Conservation (phyloP, 192 early-diverging fungal genomes). For the Coemansia guatemalensis region DNA sequence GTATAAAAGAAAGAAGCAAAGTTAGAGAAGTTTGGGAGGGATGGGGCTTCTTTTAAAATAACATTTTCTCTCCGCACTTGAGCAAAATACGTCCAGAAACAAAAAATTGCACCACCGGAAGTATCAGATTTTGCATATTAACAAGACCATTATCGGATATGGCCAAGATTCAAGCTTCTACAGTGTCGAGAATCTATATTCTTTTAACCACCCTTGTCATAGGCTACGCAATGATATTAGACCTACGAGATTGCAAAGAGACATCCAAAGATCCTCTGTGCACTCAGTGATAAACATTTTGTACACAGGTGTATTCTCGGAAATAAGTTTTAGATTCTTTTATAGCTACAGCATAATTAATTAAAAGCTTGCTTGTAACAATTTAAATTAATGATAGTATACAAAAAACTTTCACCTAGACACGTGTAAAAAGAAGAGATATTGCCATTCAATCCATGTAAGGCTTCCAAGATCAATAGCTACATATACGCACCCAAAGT, state of each 20-base stretch:
- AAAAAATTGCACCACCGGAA: background rate
- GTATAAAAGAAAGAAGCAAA: background rate
- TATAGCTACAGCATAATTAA: too few relatives aligned
- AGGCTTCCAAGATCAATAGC: background rate
- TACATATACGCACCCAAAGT: background rate
- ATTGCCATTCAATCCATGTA: background rate
- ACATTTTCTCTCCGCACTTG: background rate
- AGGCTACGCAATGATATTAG: conserved; percentile 5
- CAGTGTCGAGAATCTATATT: background rate
- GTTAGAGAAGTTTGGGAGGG: background rate
- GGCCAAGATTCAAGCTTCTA: background rate
- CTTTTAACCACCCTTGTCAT: conserved; percentile 3
- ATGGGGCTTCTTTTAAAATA: background rate
- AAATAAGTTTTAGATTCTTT: too few relatives aligned
- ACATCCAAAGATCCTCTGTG: conserved; percentile 49
- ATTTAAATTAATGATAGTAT: background rate
- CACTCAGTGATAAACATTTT: conserved; percentile 12
- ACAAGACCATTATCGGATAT: background rate
- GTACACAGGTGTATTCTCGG: too few relatives aligned
- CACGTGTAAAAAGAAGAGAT: background rate
- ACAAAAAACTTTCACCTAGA: background rate
- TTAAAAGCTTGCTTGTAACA: too few relatives aligned
- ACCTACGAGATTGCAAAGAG: conserved; percentile 40
- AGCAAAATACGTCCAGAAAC: background rate
- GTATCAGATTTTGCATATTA: too few relatives aligned